These are phyloP conservation scores for Backusella parvicylindrica DNA, from an alignment of 192 early-diverging fungal species.

Conservation along the genomic window DNA sequence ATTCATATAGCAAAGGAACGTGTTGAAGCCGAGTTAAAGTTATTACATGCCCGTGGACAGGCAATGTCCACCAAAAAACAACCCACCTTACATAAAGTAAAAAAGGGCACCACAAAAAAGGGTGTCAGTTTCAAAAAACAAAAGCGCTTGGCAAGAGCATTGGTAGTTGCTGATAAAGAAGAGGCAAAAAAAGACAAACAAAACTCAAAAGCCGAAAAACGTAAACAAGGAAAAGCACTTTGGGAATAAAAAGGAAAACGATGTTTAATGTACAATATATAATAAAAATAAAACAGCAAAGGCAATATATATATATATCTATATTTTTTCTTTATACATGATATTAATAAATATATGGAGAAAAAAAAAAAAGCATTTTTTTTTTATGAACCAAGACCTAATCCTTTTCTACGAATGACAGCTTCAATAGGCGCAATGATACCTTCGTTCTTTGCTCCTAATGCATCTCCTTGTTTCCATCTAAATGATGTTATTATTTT, in stretches of 20 bases:
- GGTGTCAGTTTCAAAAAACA: conserved; percentile 16
- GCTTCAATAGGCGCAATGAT: conserved; percentile 52
- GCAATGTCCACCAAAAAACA: not conserved
- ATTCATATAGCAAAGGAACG: conserved; percentile 21
- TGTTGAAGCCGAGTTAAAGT: conserved; percentile 13
- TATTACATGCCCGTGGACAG: conserved; percentile 16
- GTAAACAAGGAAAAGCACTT: conserved; percentile 17
- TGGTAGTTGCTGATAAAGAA: conserved; percentile 27
- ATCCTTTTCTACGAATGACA: conserved; percentile 40
- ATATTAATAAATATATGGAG: not conserved
- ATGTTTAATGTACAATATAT: not conserved
- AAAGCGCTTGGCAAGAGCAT: conserved; percentile 19
- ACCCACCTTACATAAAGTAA: conserved; percentile 5
- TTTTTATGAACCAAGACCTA: conserved; percentile 41
- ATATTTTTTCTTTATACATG: not conserved
- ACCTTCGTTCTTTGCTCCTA: conserved; percentile 42
- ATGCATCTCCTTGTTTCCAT: conserved; percentile 45
- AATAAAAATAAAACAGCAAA: not conserved
- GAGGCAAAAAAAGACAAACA: not conserved
- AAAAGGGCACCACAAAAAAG: conserved; percentile 13
- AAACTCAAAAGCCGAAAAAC: conserved; percentile 14
- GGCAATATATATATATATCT: not conserved
- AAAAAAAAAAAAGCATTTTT: not conserved
- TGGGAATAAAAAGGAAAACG: conserved; percentile 3
- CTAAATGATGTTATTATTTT: conserved; percentile 21